Conservation (phyloP, 176 grass and related monocot genomes). For the Cenchrus fungigraminus region DNA sequence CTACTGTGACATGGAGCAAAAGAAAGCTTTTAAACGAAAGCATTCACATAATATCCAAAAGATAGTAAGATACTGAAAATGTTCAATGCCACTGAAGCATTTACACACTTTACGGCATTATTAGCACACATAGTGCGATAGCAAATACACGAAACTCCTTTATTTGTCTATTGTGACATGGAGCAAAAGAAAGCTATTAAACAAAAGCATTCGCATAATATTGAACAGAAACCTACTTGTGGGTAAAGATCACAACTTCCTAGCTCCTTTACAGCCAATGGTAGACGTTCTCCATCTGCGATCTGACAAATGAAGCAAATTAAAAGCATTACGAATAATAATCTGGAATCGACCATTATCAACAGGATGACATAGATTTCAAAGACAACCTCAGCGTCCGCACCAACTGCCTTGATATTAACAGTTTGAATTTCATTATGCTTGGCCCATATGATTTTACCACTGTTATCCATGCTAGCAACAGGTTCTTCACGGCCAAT, state of each 20-base stretch:
- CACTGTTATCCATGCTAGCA: constrained; percentile 70
- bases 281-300: constrained; percentile 79
- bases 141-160: constrained; percentile 5
- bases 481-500: constrained; percentile 73
- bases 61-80: neutral
- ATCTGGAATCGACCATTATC: neutral
- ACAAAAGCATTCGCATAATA: neutral
- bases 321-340: constrained; percentile 10
- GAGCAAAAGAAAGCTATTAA: neutral
- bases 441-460: constrained; percentile 74
- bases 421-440: constrained; percentile 95
- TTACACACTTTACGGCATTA: neutral
- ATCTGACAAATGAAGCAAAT: constrained; percentile 47
- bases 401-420: constrained; percentile 88
- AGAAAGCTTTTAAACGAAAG: neutral
- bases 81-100: neutral
- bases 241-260: constrained; percentile 93
- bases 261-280: constrained; percentile 85
- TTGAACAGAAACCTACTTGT: constrained; percentile 56
- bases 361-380: neutral
- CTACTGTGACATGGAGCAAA: neutral
- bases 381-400: constrained; percentile 68
- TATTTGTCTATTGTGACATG: neutral
- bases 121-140: neutral
- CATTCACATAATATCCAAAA: neutral